Conservation (phyloP, 768 basidiomycete species). For the Mycena latifolia region DNA sequence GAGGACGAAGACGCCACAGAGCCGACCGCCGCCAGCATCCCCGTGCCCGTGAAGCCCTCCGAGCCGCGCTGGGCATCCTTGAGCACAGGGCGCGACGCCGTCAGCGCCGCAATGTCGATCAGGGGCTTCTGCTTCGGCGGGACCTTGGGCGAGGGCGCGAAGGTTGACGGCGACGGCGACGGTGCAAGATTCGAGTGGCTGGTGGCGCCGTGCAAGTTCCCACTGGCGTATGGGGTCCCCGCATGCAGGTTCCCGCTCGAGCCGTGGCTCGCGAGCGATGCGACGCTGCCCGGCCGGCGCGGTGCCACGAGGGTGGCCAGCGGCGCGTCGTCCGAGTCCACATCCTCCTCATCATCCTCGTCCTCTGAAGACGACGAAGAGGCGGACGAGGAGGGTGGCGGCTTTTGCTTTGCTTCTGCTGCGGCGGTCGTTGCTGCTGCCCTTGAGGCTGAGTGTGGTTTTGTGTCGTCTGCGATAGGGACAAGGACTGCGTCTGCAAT, state of each 20-base stretch:
- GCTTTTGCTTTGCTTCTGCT: neutral
- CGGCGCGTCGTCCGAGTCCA: slow-evolving; percentile 73
- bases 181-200: slow-evolving; percentile 1
- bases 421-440: neutral
- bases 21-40: too few relatives aligned
- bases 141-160: neutral
- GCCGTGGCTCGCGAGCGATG: slow-evolving; percentile 38
- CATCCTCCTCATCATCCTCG: too few relatives aligned
- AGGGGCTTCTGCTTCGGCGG: slow-evolving; percentile 53
- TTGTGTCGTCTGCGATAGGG: too few relatives aligned
- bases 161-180: neutral
- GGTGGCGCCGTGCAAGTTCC: too few relatives aligned
- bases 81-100: slow-evolving; percentile 29
- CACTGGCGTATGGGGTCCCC: too few relatives aligned
- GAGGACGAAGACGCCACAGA: too few relatives aligned
- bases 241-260: neutral
- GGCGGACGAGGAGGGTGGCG: neutral
- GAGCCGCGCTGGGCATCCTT: slow-evolving; percentile 26
- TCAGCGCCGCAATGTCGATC: slow-evolving; percentile 64
- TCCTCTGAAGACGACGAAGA: neutral
- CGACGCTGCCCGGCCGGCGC: slow-evolving; percentile 70
- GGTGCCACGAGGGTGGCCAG: slow-evolving; percentile 73
- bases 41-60: slow-evolving; percentile 55
- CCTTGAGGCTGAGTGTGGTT: too few relatives aligned
- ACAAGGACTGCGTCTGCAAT: too few relatives aligned